Evolutionary conservation across 2,329 filamentous ascomycete genomes (phyloP), one percentile per base, ranked within the genome.

Genomic region (Xylogone sp.): DNA sequence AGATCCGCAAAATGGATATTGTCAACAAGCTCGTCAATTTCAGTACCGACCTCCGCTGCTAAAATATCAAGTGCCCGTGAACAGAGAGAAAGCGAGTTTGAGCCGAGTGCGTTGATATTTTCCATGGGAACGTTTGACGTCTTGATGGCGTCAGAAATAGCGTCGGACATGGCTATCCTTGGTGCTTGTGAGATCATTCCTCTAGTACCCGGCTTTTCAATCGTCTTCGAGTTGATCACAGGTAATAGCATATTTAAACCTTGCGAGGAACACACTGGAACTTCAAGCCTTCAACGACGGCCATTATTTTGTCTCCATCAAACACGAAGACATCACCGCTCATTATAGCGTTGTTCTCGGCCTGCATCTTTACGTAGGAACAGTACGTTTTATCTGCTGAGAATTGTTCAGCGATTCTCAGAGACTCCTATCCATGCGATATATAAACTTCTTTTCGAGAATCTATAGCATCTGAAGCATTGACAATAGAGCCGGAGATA

Each of bases 401-500:
- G 0, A 76, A 68, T 13, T 70, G 73, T 59, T 78, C 75, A 2
- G 73, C 69, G 55, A 81, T 75, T 29, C 75, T 70, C 59, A 82
- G 66, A 2, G 72, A 75, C 27, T 75, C 75, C 81, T 80, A 83
- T 27, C 79, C 80, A 58, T 83, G 81, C 10, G 79, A 81, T 59
- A 84, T 79, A 64, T 73, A 83, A 46, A 82, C 77, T 55, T 76
- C 71, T 48, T 79, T 73, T 13, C 74, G 71, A 5, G 78, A 79
- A 55, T 80, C 75, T 13, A 82, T 70, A 10, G 75, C 77, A 51
- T 82, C 79, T 6, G 77, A 78, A 8, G 73, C 79, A 56, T 84
- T 84, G 65, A 82, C 72, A 53, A 83, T 78, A 66, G 83, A 84
- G 19, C 81, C 81, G 0, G 80, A 79, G 51, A 83, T 75, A 56